phyloP scores from a whole-genome alignment of 176 grass and related monocot genomes.

The Oryza meyeriana region DNA sequence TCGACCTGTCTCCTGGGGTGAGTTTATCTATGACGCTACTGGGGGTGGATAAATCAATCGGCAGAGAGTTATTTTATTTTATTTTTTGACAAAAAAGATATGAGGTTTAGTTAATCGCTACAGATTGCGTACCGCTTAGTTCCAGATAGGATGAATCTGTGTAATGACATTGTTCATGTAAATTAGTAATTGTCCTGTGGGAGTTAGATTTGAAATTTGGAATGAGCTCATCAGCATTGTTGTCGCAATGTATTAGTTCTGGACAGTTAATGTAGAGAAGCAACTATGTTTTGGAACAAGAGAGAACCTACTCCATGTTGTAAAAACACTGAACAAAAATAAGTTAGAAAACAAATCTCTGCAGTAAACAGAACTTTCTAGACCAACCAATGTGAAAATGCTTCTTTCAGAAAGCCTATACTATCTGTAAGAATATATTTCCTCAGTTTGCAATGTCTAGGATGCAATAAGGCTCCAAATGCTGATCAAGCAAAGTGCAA shows the following conservation, averaged over 20 bases:
- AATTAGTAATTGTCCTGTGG: neutral
- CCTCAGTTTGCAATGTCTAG: neutral
- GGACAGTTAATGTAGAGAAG: neutral
- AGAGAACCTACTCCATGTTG: neutral
- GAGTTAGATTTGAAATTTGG: neutral
- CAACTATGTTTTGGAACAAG: neutral
- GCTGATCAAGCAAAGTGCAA: neutral
- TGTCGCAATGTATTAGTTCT: neutral
- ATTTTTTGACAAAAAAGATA: neutral
- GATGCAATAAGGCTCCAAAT: neutral
- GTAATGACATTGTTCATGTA: no score
- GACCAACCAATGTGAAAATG: neutral
- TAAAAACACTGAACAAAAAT: neutral
- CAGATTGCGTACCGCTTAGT: neutral
- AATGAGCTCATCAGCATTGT: neutral
- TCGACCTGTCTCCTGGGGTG: slow-evolving; percentile 97
- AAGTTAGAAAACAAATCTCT: no score
- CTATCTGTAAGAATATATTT: neutral
- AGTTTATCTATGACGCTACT: slow-evolving; percentile 13
- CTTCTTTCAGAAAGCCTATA: neutral
- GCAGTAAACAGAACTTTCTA: neutral
- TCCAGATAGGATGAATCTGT: neutral
- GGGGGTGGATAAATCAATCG: neutral
- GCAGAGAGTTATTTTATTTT: neutral
- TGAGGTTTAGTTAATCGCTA: neutral